These are phyloP conservation scores for Pyrenophora seminiperda DNA, from an alignment of 2,329 filamentous ascomycete species.

Conservation along the genomic window DNA sequence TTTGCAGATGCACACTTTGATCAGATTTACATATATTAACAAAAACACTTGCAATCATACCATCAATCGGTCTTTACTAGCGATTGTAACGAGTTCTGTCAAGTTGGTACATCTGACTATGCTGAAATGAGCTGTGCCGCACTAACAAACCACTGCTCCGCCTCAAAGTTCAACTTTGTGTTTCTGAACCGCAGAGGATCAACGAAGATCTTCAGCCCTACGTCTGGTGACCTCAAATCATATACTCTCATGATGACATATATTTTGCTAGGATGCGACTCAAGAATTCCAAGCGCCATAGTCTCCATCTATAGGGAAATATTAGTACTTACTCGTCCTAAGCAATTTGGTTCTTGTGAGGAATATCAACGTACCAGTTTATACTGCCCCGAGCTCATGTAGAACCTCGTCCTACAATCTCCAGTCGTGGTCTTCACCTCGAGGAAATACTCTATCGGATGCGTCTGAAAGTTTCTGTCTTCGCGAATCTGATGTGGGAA, in stretches of 20 bases:
- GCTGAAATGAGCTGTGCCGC: background rate
- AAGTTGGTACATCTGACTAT: background rate
- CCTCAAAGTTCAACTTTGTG: background rate
- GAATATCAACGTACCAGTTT: conserved; percentile 32
- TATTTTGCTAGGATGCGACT: background rate
- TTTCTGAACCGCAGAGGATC: background rate
- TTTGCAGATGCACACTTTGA: too few species aligned
- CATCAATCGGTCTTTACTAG: too few species aligned
- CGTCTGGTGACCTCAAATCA: background rate
- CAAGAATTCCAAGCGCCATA: background rate
- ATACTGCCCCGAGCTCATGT: conserved; percentile 55
- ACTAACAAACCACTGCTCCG: background rate
- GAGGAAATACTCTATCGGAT: conserved; percentile 51
- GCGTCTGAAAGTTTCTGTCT: conserved; percentile 28
- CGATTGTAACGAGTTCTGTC: too few species aligned
- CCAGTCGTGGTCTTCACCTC: conserved; percentile 59
- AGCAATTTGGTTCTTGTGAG: too few species aligned
- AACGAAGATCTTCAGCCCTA: background rate
- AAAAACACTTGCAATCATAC: too few species aligned
- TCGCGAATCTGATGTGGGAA: conserved; percentile 41
- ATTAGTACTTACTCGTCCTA: background rate
- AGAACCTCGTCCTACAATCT: conserved; percentile 51
- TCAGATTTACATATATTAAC: too few species aligned
- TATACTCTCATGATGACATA: background rate
- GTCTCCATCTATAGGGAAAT: background rate